These are phyloP conservation scores for Chlamydomonas asymmetrica DNA, from an alignment of 139 green algal genomes.

Conservation along the genomic window DNA sequence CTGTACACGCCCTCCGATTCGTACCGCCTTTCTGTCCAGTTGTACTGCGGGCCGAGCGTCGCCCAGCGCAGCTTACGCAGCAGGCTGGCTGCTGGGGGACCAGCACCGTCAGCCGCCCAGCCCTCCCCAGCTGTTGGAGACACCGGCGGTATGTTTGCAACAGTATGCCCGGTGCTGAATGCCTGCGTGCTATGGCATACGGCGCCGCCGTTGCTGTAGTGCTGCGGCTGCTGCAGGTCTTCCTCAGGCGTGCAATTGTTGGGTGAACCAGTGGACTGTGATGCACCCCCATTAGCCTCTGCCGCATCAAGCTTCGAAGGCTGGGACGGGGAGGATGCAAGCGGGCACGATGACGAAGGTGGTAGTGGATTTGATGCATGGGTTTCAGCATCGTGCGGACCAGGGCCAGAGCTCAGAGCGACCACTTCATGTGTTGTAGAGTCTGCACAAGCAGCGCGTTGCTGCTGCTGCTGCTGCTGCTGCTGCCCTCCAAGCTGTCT, in stretches of 20 bases:
- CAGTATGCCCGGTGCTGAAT: no score
- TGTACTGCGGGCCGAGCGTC: constrained; percentile 75
- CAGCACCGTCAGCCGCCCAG: constrained; percentile 22
- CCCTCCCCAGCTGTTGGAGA: neutral
- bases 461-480: constrained; percentile 11
- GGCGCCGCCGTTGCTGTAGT: neutral
- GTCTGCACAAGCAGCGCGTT: no score
- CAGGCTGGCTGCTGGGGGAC: constrained; percentile 51
- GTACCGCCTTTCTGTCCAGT: constrained; percentile 80
- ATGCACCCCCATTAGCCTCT: no score
- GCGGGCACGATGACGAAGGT: no score
- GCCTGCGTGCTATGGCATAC: constrained; percentile 3
- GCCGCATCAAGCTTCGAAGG: no score
- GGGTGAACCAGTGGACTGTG: no score
- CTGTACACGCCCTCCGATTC: constrained; percentile 31
- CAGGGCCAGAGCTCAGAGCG: no score
- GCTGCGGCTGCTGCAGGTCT: neutral
- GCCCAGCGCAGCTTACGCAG: constrained; percentile 82
- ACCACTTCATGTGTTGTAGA: no score
- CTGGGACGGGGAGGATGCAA: no score
- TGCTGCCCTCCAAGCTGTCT: neutral
- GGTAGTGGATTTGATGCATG: no score
- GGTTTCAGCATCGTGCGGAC: no score
- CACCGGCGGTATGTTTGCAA: no score
- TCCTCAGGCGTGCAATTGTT: neutral